Evolutionary conservation across 768 basidiomycete genomes (phyloP).

Genomic region (Hygrophoropsis aurantiaca): DNA sequence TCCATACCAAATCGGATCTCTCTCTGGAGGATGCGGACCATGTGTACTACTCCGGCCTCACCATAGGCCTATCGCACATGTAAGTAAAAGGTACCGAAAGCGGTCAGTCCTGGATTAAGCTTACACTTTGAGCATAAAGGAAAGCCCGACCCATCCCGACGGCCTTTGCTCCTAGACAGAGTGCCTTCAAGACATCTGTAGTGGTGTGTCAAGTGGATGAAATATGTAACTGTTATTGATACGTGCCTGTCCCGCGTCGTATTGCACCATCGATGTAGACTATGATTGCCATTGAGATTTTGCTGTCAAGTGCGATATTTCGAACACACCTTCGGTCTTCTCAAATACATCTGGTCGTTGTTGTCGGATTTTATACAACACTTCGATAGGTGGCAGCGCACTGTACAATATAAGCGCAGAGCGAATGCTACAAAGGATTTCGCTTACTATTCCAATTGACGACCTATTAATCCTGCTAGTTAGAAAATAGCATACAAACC

Average conservation of each 20-base stretch:
- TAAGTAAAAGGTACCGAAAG: slow-evolving; percentile 1
- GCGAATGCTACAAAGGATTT: not conserved
- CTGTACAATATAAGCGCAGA: slow-evolving; percentile 38
- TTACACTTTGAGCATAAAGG: slow-evolving; percentile 82
- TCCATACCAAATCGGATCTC: slow-evolving; percentile 81
- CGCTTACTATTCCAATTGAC: slow-evolving; percentile 79
- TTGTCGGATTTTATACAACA: slow-evolving; percentile 70
- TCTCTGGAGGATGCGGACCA: slow-evolving; percentile 65
- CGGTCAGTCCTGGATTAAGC: slow-evolving; percentile 16
- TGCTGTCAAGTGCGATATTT: not conserved
- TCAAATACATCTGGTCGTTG: slow-evolving; percentile 75
- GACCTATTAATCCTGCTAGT: slow-evolving; percentile 39
- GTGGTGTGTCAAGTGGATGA: not conserved
- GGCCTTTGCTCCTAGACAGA: slow-evolving; percentile 85
- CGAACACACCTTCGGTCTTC: slow-evolving; percentile 59
- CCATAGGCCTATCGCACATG: slow-evolving; percentile 64
- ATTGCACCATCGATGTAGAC: slow-evolving; percentile 86
- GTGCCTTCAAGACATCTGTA: slow-evolving; percentile 81
- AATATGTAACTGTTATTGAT: not conserved
- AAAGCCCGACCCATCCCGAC: slow-evolving; percentile 87
- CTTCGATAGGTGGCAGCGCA: slow-evolving; percentile 74
- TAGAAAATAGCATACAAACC: not conserved
- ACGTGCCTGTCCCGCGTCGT: slow-evolving; percentile 71
- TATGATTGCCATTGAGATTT: slow-evolving; percentile 19
- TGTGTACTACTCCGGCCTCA: slow-evolving; percentile 64